These are phyloP conservation scores for Agrostemma githago DNA, from an alignment of 148 eudicot genomes.

Conservation along the genomic window DNA sequence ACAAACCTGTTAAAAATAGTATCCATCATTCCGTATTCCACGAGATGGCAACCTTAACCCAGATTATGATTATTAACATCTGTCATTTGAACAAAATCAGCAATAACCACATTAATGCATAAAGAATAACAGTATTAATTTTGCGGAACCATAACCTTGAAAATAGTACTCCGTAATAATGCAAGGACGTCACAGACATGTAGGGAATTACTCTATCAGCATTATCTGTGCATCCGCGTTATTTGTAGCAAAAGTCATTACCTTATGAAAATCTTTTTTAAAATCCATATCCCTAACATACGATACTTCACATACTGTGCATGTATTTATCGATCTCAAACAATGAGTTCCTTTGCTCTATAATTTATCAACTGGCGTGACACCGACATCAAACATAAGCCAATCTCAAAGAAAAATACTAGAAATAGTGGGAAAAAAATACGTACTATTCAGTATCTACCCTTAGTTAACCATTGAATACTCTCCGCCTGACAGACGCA, in stretches of 20 bases:
- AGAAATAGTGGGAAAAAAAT: not conserved
- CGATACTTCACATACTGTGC: too few relatives aligned
- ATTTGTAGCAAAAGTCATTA: not conserved
- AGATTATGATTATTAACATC: not conserved
- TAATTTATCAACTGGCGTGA: not conserved
- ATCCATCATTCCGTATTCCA: not conserved
- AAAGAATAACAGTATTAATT: not conserved
- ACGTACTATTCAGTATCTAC: not conserved
- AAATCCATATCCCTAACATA: not conserved
- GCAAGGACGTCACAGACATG: not conserved
- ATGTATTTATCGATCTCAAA: not conserved
- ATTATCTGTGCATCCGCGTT: not conserved
- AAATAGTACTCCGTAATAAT: not conserved
- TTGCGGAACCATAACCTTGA: too few relatives aligned
- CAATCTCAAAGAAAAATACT: not conserved
- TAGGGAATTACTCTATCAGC: not conserved
- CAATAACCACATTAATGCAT: conserved; percentile 8
- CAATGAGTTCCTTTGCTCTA: not conserved
- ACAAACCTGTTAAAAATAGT: not conserved
- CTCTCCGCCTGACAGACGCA: not conserved
- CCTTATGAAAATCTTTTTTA: not conserved
- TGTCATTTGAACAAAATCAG: not conserved
- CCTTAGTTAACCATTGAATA: not conserved
- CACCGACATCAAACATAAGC: not conserved
- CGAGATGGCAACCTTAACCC: not conserved